A percentile compares a stretch with the other conserved stretches of the same genome.
phyloP scores from a whole-genome alignment of 108 stramenopile species.

The Aurantiochytrium sp. region DNA sequence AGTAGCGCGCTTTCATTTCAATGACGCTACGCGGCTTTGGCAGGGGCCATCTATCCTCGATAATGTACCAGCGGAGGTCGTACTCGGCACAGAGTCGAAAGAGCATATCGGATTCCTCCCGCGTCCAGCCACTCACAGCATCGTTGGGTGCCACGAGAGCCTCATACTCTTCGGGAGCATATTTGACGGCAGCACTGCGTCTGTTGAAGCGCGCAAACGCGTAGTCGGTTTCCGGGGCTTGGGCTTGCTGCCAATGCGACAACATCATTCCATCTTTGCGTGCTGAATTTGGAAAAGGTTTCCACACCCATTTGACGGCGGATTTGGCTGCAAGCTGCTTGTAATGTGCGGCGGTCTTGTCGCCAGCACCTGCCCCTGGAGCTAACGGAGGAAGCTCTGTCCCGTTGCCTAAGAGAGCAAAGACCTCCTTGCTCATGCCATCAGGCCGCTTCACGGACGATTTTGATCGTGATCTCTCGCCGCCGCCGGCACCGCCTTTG shows the following conservation, averaged over 20 bases:
- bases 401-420: neutral
- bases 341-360: neutral
- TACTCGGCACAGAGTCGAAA: neutral
- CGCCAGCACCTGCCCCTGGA: neutral
- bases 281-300: neutral
- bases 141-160: neutral
- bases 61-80: neutral
- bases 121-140: neutral
- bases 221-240: neutral
- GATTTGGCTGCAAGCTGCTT: neutral
- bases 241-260: neutral
- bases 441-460: neutral
- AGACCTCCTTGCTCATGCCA: slow-evolving; percentile 18
- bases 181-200: neutral
- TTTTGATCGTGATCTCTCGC: neutral
- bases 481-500: neutral
- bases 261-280: neutral
- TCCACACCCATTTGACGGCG: neutral
- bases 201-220: slow-evolving; percentile 11
- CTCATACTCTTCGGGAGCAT: neutral
- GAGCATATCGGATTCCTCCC: neutral
- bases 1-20: neutral
- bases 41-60: neutral
- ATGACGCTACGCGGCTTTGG: neutral
- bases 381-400: neutral